Base-by-base conservation (phyloP, 768 basidiomycete species). In the Pleurotus djamor region DNA sequence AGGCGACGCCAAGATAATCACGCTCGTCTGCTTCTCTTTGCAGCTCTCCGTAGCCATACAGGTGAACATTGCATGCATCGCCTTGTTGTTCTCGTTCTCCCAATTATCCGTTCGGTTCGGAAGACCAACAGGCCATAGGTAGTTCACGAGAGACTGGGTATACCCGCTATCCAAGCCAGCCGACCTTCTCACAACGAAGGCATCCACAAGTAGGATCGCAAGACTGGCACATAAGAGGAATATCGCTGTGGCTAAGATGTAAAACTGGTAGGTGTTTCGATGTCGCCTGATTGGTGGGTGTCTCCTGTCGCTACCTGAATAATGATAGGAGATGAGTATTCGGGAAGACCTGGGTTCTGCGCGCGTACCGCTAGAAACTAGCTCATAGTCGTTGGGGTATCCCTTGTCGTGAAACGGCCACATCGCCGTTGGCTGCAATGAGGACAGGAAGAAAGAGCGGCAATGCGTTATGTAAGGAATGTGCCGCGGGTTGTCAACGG, bases 21-120 rank as follows among this genome's bases (percentile, higher is more conserved):
- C 67, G 64, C 34, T 76, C 2, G 52, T 61, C 52, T 74, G 73
- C 52, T 74, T 74, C 17, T 66, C 64, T 2, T 65, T 66, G 60
- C 74, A 73, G 45, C 64, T 66, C 1, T 60, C 41, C 14, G 62
- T 57, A 36, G 64, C 68, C 38, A 74, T 67, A 57, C 74, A 74
- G 43, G 21, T 41, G 56, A 61, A 58, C 47, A 61, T 48, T 10
- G 60, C 44, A 16, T 58, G 17, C 38, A 61, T 48, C 17, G 38
- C 51, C 41, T 44, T 58, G 48, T 45, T 34, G 47, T 59, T 61
- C 48, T 60, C 34, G 45, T 48, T 34, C 28, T 37, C 52, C 52
- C 52, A 54, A 8, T 35, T 37, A 41, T 54, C 52, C 14, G 35
- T 54, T 17, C 35, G 32, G 28, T 54, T 28, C 10, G 52, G 32